Percentiles rank a stretch among this genome's conserved stretches.
These are phyloP conservation scores for Xylariaceae sp. DNA, from an alignment of 2,329 filamentous ascomycete genomes.

Conservation along the genomic window DNA sequence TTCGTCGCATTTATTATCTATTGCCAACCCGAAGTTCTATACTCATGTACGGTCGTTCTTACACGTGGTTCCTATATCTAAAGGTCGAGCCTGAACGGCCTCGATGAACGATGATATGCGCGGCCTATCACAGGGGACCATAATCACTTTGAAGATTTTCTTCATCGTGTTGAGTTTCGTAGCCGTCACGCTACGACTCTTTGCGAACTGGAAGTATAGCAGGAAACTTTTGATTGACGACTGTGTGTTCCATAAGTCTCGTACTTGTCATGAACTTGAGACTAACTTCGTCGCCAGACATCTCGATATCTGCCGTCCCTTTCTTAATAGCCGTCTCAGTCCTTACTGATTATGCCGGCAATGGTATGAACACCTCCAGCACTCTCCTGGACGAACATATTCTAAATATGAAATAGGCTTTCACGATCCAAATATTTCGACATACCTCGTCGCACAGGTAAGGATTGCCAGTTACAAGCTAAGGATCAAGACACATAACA, in stretches of 20 bases:
- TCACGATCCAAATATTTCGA: conserved; percentile 15
- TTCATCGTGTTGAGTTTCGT: conserved; percentile 18
- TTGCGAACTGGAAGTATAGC: conserved; percentile 27
- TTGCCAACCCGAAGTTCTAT: conserved; percentile 8
- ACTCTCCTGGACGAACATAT: background rate
- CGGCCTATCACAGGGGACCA: conserved; percentile 7
- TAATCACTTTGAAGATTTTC: conserved; percentile 23
- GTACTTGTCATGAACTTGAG: background rate
- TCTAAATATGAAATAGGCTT: conserved; percentile 22
- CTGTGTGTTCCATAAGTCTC: conserved; percentile 15
- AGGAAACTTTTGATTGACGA: conserved; percentile 24
- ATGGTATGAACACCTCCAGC: conserved; percentile 13
- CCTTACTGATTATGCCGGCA: conserved; percentile 21
- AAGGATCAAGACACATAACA: background rate
- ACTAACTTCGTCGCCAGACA: conserved; percentile 13
- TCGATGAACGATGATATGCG: conserved; percentile 10
- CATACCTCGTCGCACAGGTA: conserved; percentile 23
- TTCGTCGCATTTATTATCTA: conserved; percentile 8
- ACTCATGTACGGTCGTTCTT: conserved; percentile 1
- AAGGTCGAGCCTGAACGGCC: conserved; percentile 1
- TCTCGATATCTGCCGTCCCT: conserved; percentile 24
- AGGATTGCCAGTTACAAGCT: background rate
- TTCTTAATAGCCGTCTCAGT: conserved; percentile 18
- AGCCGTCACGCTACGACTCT: conserved; percentile 19
- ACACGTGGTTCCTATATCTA: background rate